These are phyloP conservation scores for Colletotrichum spinosum DNA, from an alignment of 2,329 filamentous ascomycete species.

Conservation along the genomic window DNA sequence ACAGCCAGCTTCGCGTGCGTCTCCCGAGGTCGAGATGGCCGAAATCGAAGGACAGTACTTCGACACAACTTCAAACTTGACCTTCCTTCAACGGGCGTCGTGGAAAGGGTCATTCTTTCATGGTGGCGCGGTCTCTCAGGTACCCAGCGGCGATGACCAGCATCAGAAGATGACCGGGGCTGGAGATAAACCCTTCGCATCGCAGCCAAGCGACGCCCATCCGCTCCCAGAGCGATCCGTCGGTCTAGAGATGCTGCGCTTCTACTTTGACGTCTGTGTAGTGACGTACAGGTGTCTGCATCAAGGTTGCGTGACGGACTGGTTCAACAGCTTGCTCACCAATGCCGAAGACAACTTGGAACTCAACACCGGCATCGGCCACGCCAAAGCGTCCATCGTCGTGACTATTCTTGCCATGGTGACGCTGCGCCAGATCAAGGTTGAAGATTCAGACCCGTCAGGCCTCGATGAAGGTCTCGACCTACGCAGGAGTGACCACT, in stretches of 20 bases:
- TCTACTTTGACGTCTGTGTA: slow-evolving; percentile 70
- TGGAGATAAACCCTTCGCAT: slow-evolving; percentile 45
- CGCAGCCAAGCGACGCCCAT: slow-evolving; percentile 23
- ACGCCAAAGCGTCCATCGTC: slow-evolving; percentile 59
- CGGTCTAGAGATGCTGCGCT: slow-evolving; percentile 42
- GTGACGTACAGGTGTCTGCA: slow-evolving; percentile 70
- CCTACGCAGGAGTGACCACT: slow-evolving; percentile 41
- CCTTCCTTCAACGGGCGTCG: slow-evolving; percentile 66
- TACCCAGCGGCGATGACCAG: slow-evolving; percentile 38
- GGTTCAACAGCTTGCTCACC: slow-evolving; percentile 55
- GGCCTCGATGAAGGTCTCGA: slow-evolving; percentile 19
- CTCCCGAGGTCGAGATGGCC: slow-evolving; percentile 46
- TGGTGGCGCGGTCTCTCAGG: slow-evolving; percentile 42
- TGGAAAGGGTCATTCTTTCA: slow-evolving; percentile 57
- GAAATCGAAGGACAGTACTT: slow-evolving; percentile 65
- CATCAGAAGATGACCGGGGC: slow-evolving; percentile 43
- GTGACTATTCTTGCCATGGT: slow-evolving; percentile 61
- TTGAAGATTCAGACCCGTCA: slow-evolving; percentile 28
- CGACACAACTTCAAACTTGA: slow-evolving; percentile 66
- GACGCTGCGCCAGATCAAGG: slow-evolving; percentile 56
- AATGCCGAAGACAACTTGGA: slow-evolving; percentile 50
- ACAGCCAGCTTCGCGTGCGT: slow-evolving; percentile 32
- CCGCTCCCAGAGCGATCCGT: slow-evolving; percentile 38
- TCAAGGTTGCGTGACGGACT: slow-evolving; percentile 60
- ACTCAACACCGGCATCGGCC: slow-evolving; percentile 52